Evolutionary conservation across 1,139 yeast genomes (phyloP).

Genomic region (Kodamaea plutei): DNA sequence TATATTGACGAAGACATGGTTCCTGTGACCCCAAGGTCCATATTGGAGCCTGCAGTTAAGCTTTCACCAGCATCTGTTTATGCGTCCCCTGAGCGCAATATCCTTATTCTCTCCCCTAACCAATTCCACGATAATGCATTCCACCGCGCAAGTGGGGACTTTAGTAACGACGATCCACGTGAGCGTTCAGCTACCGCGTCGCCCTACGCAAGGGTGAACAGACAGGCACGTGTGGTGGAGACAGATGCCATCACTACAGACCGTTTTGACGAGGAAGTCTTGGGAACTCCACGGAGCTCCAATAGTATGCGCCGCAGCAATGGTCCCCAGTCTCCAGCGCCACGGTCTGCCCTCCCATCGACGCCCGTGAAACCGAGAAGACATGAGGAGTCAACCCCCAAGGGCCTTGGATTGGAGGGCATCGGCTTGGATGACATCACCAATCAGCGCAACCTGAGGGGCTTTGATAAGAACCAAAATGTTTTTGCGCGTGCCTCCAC

Average conservation of each 20-base stretch:
- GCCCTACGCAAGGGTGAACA: conserved; percentile 42
- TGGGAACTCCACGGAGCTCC: conserved; percentile 15
- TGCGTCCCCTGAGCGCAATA: conserved; percentile 21
- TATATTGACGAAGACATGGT: conserved; percentile 1
- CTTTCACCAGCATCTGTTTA: conserved; percentile 3
- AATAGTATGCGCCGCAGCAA: not conserved
- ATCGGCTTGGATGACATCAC: conserved; percentile 10
- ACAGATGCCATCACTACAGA: conserved; percentile 26
- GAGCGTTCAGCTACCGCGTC: conserved; percentile 31
- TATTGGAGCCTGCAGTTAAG: conserved; percentile 1
- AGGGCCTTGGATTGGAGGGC: conserved; percentile 43
- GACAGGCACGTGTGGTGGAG: conserved; percentile 48
- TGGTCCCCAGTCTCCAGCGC: conserved; percentile 26
- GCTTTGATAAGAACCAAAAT: conserved; percentile 7
- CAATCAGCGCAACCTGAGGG: conserved; percentile 6
- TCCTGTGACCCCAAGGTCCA: not conserved
- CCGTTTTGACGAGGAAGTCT: conserved; percentile 16
- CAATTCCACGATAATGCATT: conserved; percentile 37
- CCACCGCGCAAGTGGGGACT: conserved; percentile 18
- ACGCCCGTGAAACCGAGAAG: conserved; percentile 12
- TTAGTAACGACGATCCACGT: conserved; percentile 6
- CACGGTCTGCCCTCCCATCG: conserved; percentile 33
- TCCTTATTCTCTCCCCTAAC: conserved; percentile 39
- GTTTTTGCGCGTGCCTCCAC: not conserved
- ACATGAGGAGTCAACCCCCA: conserved; percentile 18